These are phyloP conservation scores for Clonostachys solani DNA, from an alignment of 2,329 filamentous ascomycete species.

Conservation along the genomic window DNA sequence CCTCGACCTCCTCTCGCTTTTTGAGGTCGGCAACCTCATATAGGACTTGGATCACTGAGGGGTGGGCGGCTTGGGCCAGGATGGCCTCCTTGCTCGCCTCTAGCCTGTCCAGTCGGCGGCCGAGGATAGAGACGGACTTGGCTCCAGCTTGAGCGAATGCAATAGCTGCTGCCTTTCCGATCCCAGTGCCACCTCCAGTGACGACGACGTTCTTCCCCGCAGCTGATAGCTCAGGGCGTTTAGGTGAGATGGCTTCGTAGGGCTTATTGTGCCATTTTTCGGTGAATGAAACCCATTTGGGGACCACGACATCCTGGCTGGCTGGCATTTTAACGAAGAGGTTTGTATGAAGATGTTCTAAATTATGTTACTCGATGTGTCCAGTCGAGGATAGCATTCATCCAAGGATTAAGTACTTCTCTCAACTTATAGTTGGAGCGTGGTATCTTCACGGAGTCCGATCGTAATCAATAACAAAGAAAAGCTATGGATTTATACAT, in stretches of 20 bases:
- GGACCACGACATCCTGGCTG: no score
- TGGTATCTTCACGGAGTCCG: no score
- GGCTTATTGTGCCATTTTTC: slow-evolving; percentile 10
- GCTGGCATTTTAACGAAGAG: no score
- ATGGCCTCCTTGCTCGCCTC: slow-evolving; percentile 9
- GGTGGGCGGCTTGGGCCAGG: slow-evolving; percentile 39
- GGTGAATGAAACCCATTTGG: slow-evolving; percentile 6
- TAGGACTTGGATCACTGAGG: slow-evolving; percentile 25
- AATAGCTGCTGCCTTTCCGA: slow-evolving; percentile 58
- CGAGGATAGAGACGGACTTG: slow-evolving; percentile 27
- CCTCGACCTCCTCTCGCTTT: background rate
- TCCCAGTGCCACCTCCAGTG: slow-evolving; percentile 58
- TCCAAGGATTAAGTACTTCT: no score
- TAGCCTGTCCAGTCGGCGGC: slow-evolving; percentile 22
- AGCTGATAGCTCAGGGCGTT: slow-evolving; percentile 20
- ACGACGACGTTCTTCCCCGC: slow-evolving; percentile 49
- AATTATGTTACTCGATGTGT: no score
- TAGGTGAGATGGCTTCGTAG: slow-evolving; percentile 21
- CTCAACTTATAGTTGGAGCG: no score
- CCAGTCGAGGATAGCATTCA: no score
- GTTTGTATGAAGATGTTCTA: no score
- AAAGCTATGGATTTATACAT: no score
- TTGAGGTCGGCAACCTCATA: slow-evolving; percentile 23
- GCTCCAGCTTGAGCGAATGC: slow-evolving; percentile 42
- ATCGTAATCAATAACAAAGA: no score